Evolutionary conservation across 768 basidiomycete genomes (phyloP).

Genomic region (Termitomyces sp.): DNA sequence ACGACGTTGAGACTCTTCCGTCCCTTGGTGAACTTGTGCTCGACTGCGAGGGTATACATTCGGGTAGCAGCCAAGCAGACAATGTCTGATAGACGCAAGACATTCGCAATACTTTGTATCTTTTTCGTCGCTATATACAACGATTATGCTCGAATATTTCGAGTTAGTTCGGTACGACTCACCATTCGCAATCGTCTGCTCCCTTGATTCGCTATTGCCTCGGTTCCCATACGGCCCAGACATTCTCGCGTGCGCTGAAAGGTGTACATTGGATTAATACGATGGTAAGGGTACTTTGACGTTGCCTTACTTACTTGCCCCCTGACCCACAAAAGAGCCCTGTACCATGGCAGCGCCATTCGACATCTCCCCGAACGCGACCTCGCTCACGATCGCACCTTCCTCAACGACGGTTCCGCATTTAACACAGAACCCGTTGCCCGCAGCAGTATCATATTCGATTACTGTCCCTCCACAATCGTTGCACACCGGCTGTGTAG

Average conservation of each 20-base stretch:
- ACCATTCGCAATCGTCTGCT: conserved; percentile 93
- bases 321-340: conserved; percentile 88
- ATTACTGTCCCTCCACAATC: conserved; percentile 84
- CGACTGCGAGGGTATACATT: conserved; percentile 90
- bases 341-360: conserved; percentile 94
- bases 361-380: conserved; percentile 92
- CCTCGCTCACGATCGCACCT: conserved; percentile 90
- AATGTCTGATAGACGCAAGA: conserved; percentile 74
- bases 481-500: conserved; percentile 54
- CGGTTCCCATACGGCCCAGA: conserved; percentile 80
- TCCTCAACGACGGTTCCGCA: conserved; percentile 93
- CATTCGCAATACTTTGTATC: conserved; percentile 80
- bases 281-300: conserved; percentile 29
- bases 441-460: conserved; percentile 81
- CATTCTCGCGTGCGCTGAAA: conserved; percentile 76
- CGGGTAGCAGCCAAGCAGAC: conserved; percentile 81
- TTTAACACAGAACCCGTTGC: conserved; percentile 80
- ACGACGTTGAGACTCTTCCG: conserved; percentile 91
- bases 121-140: conserved; percentile 64
- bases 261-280: conserved; percentile 2
- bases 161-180: conserved; percentile 21
- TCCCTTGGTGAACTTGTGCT: conserved; percentile 93
- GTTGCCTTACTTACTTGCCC: conserved; percentile 60
- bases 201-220: conserved; percentile 78
- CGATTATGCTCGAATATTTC: conserved; percentile 1